Conservation (phyloP, 2,329 filamentous ascomycete genomes). For the Ascocoryne sarcoides region DNA sequence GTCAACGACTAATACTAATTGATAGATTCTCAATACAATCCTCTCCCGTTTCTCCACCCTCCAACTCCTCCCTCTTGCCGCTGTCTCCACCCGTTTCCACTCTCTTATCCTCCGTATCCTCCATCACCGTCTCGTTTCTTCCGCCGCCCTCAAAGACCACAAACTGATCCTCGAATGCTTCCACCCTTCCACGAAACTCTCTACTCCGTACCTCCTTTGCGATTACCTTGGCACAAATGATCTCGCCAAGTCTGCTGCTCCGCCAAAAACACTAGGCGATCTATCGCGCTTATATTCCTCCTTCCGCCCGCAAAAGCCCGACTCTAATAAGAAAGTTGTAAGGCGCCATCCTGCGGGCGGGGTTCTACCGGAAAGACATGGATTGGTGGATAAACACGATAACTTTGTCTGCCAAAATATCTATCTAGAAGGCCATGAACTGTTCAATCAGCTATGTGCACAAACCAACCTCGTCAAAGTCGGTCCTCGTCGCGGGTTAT, state of each 20-base stretch:
- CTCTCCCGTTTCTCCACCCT: conserved; percentile 39
- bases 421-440: conserved; percentile 58
- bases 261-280: conserved; percentile 2
- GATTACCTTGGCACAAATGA: conserved; percentile 49
- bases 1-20: conserved; percentile 10
- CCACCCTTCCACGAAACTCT: conserved; percentile 59
- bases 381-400: conserved; percentile 22
- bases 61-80: conserved; percentile 44
- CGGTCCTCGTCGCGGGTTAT: conserved; percentile 50
- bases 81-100: conserved; percentile 54
- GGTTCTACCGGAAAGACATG: background rate
- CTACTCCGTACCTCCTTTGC: conserved; percentile 62
- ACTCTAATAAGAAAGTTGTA: conserved; percentile 8
- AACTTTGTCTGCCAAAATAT: conserved; percentile 50
- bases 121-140: conserved; percentile 52
- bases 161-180: conserved; percentile 70
- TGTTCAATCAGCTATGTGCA: conserved; percentile 67
- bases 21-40: conserved; percentile 42
- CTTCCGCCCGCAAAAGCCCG: conserved; percentile 13
- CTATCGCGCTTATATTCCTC: conserved; percentile 13
- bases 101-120: conserved; percentile 53
- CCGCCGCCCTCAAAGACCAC: conserved; percentile 43
- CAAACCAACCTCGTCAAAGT: conserved; percentile 60
- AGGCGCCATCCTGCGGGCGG: conserved; percentile 30
- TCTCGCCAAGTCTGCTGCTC: background rate